Evolutionary conservation across 768 basidiomycete species (phyloP).

Genomic region (Rickenella mellea): DNA sequence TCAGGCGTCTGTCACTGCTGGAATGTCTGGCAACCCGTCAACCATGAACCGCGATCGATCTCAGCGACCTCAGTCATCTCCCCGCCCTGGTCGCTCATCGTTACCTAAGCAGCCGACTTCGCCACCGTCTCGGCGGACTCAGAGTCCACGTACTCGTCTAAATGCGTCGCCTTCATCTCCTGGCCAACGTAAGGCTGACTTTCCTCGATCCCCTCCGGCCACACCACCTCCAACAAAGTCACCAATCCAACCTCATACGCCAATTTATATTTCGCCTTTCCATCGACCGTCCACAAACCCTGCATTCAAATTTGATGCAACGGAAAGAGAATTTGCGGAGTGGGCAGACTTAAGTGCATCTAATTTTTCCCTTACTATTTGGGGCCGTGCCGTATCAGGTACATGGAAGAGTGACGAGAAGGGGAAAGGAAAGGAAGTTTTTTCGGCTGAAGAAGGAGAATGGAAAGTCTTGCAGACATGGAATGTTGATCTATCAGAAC

Average conservation of each 20-base stretch:
- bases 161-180: slow-evolving; percentile 5
- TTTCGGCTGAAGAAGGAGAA: slow-evolving; percentile 4
- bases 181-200: slow-evolving; percentile 2
- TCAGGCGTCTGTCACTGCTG: too few relatives aligned
- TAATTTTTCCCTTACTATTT: slow-evolving; percentile 46
- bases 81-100: slow-evolving; percentile 5
- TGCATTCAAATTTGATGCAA: slow-evolving; percentile 50
- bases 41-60: slow-evolving; percentile 16
- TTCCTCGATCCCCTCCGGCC: slow-evolving; percentile 17
- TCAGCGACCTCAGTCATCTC: slow-evolving; percentile 14
- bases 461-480: slow-evolving; percentile 68
- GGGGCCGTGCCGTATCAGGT: slow-evolving; percentile 35
- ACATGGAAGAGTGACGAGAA: slow-evolving; percentile 18
- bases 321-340: slow-evolving; percentile 41
- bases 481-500: slow-evolving; percentile 48
- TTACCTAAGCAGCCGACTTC: slow-evolving; percentile 9
- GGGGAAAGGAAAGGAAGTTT: slow-evolving; percentile 35
- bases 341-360: slow-evolving; percentile 46
- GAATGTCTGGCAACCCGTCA: too few relatives aligned
- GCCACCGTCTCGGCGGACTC: slow-evolving; percentile 11
- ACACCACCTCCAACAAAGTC: slow-evolving; percentile 10
- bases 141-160: slow-evolving; percentile 5
- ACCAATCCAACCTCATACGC: slow-evolving; percentile 17
- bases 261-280: slow-evolving; percentile 70
- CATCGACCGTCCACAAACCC: slow-evolving; percentile 85